A percentile compares a stretch with the other conserved stretches of the same genome.
These are phyloP conservation scores for Colletotrichum spinosum DNA, from an alignment of 2,329 filamentous ascomycete genomes.

Conservation along the genomic window DNA sequence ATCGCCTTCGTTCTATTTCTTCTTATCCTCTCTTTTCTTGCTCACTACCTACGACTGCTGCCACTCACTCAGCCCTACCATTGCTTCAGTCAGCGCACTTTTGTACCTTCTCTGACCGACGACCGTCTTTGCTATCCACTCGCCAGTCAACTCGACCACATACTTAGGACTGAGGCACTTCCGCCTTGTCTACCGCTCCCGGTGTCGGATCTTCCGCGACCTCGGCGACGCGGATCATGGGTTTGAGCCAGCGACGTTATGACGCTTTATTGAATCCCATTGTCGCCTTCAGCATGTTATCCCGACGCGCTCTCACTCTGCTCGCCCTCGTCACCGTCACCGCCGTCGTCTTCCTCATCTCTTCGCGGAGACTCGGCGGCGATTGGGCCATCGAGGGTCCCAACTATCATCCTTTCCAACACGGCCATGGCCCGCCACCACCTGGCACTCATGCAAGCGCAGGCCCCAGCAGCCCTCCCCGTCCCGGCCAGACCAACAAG, in stretches of 20 bases:
- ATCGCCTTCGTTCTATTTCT: not conserved
- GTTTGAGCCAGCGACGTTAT: slow-evolving; percentile 30
- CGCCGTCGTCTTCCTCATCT: slow-evolving; percentile 47
- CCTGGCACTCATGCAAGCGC: slow-evolving; percentile 36
- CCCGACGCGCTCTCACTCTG: slow-evolving; percentile 44
- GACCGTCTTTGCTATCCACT: too few relatives aligned
- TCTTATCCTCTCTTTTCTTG: not conserved
- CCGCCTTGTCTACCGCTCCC: not conserved
- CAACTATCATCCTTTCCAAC: slow-evolving; percentile 40
- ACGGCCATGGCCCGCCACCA: slow-evolving; percentile 21
- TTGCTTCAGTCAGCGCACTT: too few relatives aligned
- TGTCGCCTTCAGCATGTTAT: slow-evolving; percentile 41
- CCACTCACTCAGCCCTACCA: too few relatives aligned
- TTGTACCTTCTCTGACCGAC: not conserved
- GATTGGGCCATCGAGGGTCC: slow-evolving; percentile 45
- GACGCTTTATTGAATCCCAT: slow-evolving; percentile 28
- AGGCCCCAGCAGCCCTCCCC: slow-evolving; percentile 7
- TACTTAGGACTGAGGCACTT: not conserved
- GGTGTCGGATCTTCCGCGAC: not conserved
- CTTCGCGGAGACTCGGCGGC: slow-evolving; percentile 45
- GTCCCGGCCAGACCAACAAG: slow-evolving; percentile 13
- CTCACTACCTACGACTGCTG: not conserved
- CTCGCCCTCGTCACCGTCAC: slow-evolving; percentile 44
- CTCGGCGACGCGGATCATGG: slow-evolving; percentile 21
- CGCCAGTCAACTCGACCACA: too few relatives aligned